Base-by-base conservation (phyloP, 1,284 basidiomycete genomes). In the Rugosomyces carneus region DNA sequence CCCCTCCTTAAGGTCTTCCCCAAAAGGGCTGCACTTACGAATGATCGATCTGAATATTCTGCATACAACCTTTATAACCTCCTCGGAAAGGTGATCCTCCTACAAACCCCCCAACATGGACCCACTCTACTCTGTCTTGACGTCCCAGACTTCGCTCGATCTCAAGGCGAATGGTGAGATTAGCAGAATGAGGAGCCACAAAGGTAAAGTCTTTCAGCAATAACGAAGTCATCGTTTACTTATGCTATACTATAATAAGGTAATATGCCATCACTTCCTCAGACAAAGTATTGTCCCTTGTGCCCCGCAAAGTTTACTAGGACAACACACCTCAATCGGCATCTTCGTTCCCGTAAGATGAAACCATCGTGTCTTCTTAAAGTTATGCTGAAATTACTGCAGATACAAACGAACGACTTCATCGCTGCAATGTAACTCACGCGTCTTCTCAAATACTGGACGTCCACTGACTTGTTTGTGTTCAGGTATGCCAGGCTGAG, bases 231-330 rank as follows among this genome's bases (percentile, higher is more conserved):
- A 5, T 6, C 18, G 26, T 40, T 49, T 35, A 37, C 47, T 47
- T 32, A 45, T 16, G n/a, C n/a, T 16, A 15, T 36, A 26, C 37
- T 11, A 36, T 45, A 39, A 41, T 45, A 69, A n/a, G 67, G 67
- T 42, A 70, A 70, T 50, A 69, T 68, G 62, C 68, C 68, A 43
- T 68, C 66, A 43, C 60, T 70, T 27, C 68, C 68, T 18, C 68
- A 79, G 58, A 76, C 70, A 18, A 78, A 78, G 58, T 65, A 69
- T 44, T 79, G 76, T 53, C 66, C 71, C 24, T 58, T 76, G 24
- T 80, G 76, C 48, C 74, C 75, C 6, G 76, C 77, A 9, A 77
- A 75, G 55, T 79, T 79, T 58, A 79, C 76, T 10, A 64, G 76
- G 47, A 76, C 73, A 0, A 79, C 76, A 0, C 77, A 79, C 55